Percentiles rank a stretch among this genome's conserved stretches.
phyloP scores from a whole-genome alignment of 2,329 filamentous ascomycete genomes.

The Paraphaeosphaeria sporulosa region DNA sequence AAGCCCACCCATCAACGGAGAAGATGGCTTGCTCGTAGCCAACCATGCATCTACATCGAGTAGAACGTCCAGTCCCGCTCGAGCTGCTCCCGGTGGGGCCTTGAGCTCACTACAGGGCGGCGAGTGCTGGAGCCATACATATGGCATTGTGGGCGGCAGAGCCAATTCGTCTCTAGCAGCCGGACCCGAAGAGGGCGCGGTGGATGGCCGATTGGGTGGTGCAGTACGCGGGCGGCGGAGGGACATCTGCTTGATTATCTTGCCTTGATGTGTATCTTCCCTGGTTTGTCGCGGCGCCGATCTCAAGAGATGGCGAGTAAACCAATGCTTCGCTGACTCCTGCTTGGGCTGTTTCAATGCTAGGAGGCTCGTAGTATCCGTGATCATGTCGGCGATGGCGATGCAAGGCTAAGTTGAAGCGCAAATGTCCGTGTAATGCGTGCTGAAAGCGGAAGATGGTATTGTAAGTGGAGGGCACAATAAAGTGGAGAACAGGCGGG shows the following conservation, averaged over 20 bases:
- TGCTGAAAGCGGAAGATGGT: conserved; percentile 6
- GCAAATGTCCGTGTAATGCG: conserved; percentile 14
- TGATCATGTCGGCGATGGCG: conserved; percentile 28
- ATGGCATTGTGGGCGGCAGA: conserved; percentile 14
- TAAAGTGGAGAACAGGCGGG: not conserved
- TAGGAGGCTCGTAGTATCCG: conserved; percentile 26
- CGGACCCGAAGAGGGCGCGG: conserved; percentile 28
- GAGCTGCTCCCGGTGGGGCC: conserved; percentile 30
- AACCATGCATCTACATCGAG: conserved; percentile 45
- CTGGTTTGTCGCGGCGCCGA: conserved; percentile 25
- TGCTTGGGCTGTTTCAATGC: conserved; percentile 16
- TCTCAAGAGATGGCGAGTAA: conserved; percentile 34
- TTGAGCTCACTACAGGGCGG: conserved; percentile 19
- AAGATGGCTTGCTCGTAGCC: conserved; percentile 38
- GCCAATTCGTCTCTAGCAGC: not conserved
- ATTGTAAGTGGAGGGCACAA: conserved; percentile 9
- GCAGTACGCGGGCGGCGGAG: conserved; percentile 37
- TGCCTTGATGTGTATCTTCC: conserved; percentile 4
- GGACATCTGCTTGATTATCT: conserved; percentile 17
- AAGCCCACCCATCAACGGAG: conserved; percentile 43
- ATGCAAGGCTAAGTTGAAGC: conserved; percentile 12
- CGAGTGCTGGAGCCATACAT: conserved; percentile 19
- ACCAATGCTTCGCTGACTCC: conserved; percentile 33
- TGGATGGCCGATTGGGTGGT: conserved; percentile 32
- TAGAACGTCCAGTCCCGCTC: conserved; percentile 35